Base-by-base conservation (phyloP, 2,329 filamentous ascomycete species). In the Coniochaeta sp. region DNA sequence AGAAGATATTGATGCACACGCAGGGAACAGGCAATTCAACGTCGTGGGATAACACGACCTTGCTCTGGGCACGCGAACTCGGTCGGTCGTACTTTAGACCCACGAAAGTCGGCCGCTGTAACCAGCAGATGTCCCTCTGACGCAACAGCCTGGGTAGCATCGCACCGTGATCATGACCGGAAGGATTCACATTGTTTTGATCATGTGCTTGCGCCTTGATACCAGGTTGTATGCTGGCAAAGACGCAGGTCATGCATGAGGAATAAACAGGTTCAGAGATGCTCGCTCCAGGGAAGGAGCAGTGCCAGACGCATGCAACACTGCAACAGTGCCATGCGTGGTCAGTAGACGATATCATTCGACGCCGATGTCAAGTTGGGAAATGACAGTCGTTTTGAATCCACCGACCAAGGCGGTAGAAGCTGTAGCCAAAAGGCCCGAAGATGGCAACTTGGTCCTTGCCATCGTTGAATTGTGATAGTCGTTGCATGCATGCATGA, bases 1-100 rank as follows among this genome's bases (percentile, higher is more conserved):
- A 65, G 24, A 36, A 62, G 67, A 34, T 36, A 17, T 31, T 17
- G 22, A 31, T 31, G 47, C 56, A 57, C 31, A 8, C 33, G 6
- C 34, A 19, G 44, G 12, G 47, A 31, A 26, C 47, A 14, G 11
- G 6, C 24, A n/a, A 28, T 31, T 28, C 2, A 24, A 31, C n/a
- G 17, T 31, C 22, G 26, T n/a, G 26, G 22, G 7, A 31, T n/a
- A 28, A 14, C 47, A 31, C 24, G 4, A 24, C 43, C 22, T 47
- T 47, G 47, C 22, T 52, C 26, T 26, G 22, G n/a, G 22, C 24
- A 28, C 47, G 47, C 47, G 22, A 52, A 28, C 47, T 17, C 12
- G 24, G 24, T 28, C 47, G 31, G 11, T 52, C 22, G 43, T 52
- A 24, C 24, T 52, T 22, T 2, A 52, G 22, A 52, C 47, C 47